Conservation (phyloP, 140 eudicot genomes). For the Cichorium intybus region DNA sequence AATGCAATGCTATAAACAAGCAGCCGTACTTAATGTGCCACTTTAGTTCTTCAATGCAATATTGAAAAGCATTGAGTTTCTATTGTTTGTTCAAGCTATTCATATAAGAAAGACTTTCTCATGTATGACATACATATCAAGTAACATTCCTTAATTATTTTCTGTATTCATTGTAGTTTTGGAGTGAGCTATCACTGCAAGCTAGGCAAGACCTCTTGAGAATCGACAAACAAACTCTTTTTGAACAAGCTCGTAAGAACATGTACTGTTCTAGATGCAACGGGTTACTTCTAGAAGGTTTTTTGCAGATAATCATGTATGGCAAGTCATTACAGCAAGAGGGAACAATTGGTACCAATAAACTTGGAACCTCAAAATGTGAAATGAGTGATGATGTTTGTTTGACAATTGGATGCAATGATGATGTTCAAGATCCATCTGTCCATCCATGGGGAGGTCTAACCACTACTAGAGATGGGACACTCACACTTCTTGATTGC, state of each 20-base stretch:
- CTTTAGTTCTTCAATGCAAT: background rate
- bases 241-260: conserved; percentile 97
- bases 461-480: conserved; percentile 77
- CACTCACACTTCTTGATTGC: conserved; percentile 88
- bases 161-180: conserved; percentile 59
- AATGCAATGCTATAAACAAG: background rate
- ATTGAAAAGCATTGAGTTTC: background rate
- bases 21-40: background rate
- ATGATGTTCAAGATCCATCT: conserved; percentile 89
- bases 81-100: background rate
- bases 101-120: background rate
- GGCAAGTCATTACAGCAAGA: conserved; percentile 94
- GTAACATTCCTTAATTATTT: background rate
- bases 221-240: conserved; percentile 83
- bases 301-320: conserved; percentile 88
- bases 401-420: conserved; percentile 41
- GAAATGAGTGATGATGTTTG: conserved; percentile 44
- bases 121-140: background rate
- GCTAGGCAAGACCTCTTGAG: conserved; percentile 79
- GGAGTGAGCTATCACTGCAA: conserved; percentile 84
- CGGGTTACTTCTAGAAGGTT: conserved; percentile 95
- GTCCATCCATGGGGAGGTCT: conserved; percentile 99
- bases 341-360: conserved; percentile 40
- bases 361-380: conserved; percentile 38
- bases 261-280: conserved; percentile 99